phyloP scores from a whole-genome alignment of 768 basidiomycete genomes.

The Cystoderma amianthinum region DNA sequence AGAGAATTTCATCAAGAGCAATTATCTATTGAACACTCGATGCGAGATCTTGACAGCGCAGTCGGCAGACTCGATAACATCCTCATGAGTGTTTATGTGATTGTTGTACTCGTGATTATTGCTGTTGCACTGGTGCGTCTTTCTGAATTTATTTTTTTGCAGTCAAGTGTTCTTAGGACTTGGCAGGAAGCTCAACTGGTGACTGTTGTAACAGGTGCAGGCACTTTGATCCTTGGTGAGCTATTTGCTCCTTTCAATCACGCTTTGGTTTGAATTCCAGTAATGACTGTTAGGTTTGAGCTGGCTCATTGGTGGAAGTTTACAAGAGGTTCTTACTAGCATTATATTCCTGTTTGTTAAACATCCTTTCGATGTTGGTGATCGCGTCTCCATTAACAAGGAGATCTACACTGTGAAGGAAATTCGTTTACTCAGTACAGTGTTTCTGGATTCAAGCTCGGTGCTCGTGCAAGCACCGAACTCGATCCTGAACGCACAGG shows the following conservation, averaged over 20 bases:
- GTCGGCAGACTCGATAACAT: slow-evolving; percentile 84
- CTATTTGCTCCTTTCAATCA: slow-evolving; percentile 2
- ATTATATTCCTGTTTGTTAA: slow-evolving; percentile 92
- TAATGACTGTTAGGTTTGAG: slow-evolving; percentile 48
- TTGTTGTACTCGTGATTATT: slow-evolving; percentile 70
- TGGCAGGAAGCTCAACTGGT: slow-evolving; percentile 63
- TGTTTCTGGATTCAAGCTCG: slow-evolving; percentile 57
- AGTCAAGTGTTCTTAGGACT: background rate
- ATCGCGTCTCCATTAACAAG: slow-evolving; percentile 50
- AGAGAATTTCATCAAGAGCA: slow-evolving; percentile 85
- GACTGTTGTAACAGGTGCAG: slow-evolving; percentile 72
- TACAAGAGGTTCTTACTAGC: slow-evolving; percentile 75
- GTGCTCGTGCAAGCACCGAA: slow-evolving; percentile 71
- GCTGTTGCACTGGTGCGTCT: slow-evolving; percentile 67
- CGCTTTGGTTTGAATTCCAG: background rate
- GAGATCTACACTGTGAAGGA: slow-evolving; percentile 76
- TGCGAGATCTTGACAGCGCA: slow-evolving; percentile 87
- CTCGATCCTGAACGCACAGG: slow-evolving; percentile 47
- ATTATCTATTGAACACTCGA: slow-evolving; percentile 74
- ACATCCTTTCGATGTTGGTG: slow-evolving; percentile 79
- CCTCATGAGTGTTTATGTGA: slow-evolving; percentile 71
- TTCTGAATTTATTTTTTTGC: slow-evolving; percentile 6
- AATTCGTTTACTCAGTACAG: slow-evolving; percentile 75
- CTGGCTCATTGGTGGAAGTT: slow-evolving; percentile 80
- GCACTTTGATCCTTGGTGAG: slow-evolving; percentile 45